Evolutionary conservation across 257 asterid genomes (phyloP), one percentile per base, ranked within the genome.

Genomic region (Verbena officinalis): DNA sequence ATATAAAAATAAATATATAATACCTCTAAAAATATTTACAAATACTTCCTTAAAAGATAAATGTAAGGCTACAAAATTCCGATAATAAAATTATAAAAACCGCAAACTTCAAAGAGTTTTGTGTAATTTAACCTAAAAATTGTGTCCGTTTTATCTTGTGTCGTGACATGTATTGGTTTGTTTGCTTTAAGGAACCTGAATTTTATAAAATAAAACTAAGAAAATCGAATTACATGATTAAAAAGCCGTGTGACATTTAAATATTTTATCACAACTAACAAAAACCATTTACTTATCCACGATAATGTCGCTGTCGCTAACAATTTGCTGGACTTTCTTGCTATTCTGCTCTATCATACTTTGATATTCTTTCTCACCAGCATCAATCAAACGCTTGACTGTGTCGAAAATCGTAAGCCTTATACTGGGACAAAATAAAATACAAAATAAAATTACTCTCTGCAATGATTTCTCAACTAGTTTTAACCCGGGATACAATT

Each of bases 341-440:
- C 79, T 74, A 65, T 86, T 84, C 57, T 78, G 81, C 65, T 82
- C 87, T 45, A 73, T 70, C 40, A 89, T 73, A 27, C 60, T 78
- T 54, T 86, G 89, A 52, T 75, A 70, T 79, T 86, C 90, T 73
- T 73, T 78, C 74, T 89, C 91, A 6, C 86, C 77, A 9, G 84
- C 80, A 24, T 76, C 81, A 38, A 89, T 83, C 79, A 86, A 75
- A 62, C 82, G 80, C 89, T 89, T 89, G 17, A 81, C 89, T 14
- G 81, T 60, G 81, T 86, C 96, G 57, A 83, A 89, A 13, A 90
- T 81, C 0, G 95, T 89, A 50, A 89, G 88, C 75, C 93, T 76
- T 20, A 86, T 84, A 82, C 96, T 88, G 95, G 73, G 9, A 61
- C 36, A 56, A 30, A 55, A 48, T 27, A 9, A 67, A 49, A 56